Evolutionary conservation across 768 basidiomycete species (phyloP).

Genomic region (Boletus insuetus): DNA sequence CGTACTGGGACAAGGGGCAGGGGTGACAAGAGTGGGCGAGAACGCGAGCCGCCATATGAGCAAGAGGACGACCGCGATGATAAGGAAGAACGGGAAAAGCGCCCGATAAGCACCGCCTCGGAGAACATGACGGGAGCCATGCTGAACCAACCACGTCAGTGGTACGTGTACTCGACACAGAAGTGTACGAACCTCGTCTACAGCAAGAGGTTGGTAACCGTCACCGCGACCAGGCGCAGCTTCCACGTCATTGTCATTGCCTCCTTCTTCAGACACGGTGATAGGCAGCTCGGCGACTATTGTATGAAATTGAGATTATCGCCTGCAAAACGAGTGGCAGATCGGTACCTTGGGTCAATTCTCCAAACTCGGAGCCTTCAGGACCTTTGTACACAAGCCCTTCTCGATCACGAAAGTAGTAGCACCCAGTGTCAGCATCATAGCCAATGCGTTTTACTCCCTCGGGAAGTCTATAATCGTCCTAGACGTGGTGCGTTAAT

Average conservation of each 20-base stretch:
- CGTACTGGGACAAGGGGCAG: slow-evolving; percentile 35
- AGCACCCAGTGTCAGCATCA: slow-evolving; percentile 66
- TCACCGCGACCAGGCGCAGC: slow-evolving; percentile 52
- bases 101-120: slow-evolving; percentile 53
- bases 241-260: slow-evolving; percentile 47
- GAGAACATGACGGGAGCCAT: slow-evolving; percentile 29
- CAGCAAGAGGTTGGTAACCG: slow-evolving; percentile 54
- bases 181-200: slow-evolving; percentile 43
- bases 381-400: slow-evolving; percentile 56
- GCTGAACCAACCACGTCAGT: slow-evolving; percentile 28
- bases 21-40: slow-evolving; percentile 26
- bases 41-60: slow-evolving; percentile 62
- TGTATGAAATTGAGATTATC: neutral
- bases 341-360: slow-evolving; percentile 40
- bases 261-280: slow-evolving; percentile 24
- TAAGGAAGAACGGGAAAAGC: slow-evolving; percentile 71
- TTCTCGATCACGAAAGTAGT: slow-evolving; percentile 57
- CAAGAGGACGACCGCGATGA: slow-evolving; percentile 59
- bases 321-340: neutral
- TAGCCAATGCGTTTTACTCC: slow-evolving; percentile 68
- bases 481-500: slow-evolving; percentile 30
- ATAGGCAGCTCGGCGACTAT: slow-evolving; percentile 33
- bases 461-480: slow-evolving; percentile 51
- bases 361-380: slow-evolving; percentile 62
- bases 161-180: neutral